Conservation (phyloP, 495 filamentous ascomycete species). For the Margaritispora aquatica region DNA sequence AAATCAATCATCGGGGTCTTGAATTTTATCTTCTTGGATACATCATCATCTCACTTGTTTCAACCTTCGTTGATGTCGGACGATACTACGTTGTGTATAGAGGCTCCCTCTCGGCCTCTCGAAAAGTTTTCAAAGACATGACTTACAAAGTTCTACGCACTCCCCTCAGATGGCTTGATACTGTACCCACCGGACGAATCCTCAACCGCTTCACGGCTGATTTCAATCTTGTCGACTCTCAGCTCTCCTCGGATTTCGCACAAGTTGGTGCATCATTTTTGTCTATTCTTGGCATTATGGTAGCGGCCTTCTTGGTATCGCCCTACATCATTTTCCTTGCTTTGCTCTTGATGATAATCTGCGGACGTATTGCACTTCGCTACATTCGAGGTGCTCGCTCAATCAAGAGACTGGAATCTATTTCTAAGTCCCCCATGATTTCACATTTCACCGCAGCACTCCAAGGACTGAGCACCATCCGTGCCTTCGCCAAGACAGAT, state of each 20-base stretch:
- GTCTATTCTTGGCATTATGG: conserved; percentile 34
- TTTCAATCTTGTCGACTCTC: conserved; percentile 48
- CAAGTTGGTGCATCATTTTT: conserved; percentile 32
- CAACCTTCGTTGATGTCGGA: conserved; percentile 4
- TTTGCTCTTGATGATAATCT: conserved; percentile 33
- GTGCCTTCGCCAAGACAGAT: conserved; percentile 49
- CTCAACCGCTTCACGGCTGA: conserved; percentile 59
- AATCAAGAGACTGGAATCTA: conserved; percentile 57
- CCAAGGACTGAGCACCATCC: conserved; percentile 56
- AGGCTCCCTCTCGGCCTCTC: conserved; percentile 40
- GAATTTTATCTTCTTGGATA: conserved; percentile 64
- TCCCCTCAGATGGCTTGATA: conserved; percentile 56
- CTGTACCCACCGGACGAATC: conserved; percentile 52
- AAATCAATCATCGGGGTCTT: conserved; percentile 27
- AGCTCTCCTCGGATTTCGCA: conserved; percentile 37
- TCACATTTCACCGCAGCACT: conserved; percentile 55
- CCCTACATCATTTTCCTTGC: conserved; percentile 38
- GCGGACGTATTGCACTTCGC: conserved; percentile 34
- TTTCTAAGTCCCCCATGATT: conserved; percentile 55
- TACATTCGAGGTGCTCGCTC: conserved; percentile 58
- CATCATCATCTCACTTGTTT: conserved; percentile 47
- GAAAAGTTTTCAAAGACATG: conserved; percentile 46
- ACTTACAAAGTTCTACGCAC: conserved; percentile 44
- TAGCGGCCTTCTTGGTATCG: conserved; percentile 37
- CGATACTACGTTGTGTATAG: conserved; percentile 11